Evolutionary conservation across 108 stramenopile species (phyloP).

Genomic region (Nitzschia sp.): DNA sequence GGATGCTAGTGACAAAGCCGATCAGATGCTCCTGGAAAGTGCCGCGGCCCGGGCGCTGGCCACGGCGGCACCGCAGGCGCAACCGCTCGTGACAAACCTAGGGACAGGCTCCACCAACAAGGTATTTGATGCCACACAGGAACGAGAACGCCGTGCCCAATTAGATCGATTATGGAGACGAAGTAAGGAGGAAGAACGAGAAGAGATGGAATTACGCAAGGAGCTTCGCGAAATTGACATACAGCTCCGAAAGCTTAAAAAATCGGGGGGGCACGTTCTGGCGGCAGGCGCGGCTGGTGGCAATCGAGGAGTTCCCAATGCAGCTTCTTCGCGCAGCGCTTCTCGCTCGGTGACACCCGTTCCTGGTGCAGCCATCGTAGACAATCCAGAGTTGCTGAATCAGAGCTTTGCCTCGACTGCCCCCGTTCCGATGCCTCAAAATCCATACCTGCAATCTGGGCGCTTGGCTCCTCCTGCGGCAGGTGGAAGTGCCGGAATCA

Average conservation of each 20-base stretch:
- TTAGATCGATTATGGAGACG: slow-evolving; percentile 77
- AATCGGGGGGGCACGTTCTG: slow-evolving; percentile 66
- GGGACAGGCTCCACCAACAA: slow-evolving; percentile 72
- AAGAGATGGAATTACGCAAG: slow-evolving; percentile 69
- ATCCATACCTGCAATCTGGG: slow-evolving; percentile 88
- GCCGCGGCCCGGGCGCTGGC: slow-evolving; percentile 55
- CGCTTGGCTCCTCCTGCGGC: slow-evolving; percentile 70
- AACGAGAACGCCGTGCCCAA: slow-evolving; percentile 70
- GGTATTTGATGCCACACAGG: slow-evolving; percentile 70
- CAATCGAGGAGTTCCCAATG: slow-evolving; percentile 13
- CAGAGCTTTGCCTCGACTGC: slow-evolving; percentile 62
- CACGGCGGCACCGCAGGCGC: slow-evolving; percentile 31
- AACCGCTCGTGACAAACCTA: slow-evolving; percentile 47
- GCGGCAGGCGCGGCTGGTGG: slow-evolving; percentile 44
- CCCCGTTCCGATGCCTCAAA: slow-evolving; percentile 72
- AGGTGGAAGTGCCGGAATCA: slow-evolving; percentile 66
- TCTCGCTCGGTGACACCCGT: slow-evolving; percentile 42
- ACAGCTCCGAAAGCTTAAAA: slow-evolving; percentile 85
- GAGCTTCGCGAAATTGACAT: slow-evolving; percentile 78
- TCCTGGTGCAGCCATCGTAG: slow-evolving; percentile 9
- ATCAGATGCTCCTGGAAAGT: slow-evolving; percentile 41
- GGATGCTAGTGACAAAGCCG: slow-evolving; percentile 23
- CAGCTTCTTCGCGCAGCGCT: slow-evolving; percentile 31
- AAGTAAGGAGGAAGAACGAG: slow-evolving; percentile 81
- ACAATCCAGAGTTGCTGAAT: slow-evolving; percentile 38